Evolutionary conservation across 192 early-diverging fungal genomes (phyloP).

Genomic region (Phycomyces nitens): DNA sequence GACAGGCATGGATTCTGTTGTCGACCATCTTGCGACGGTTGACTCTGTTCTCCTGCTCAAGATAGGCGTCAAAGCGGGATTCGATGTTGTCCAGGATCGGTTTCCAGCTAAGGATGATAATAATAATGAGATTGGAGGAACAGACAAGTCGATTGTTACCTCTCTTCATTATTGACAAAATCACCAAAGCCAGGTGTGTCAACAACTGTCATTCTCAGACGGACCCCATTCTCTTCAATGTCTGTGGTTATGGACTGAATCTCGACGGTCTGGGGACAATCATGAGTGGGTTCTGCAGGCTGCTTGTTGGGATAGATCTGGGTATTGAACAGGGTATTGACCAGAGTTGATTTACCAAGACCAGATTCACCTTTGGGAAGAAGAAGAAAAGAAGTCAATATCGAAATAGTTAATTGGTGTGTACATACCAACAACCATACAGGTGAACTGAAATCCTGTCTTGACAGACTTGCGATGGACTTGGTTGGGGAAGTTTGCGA

Average conservation of each 20-base stretch:
- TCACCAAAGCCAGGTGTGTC: constrained; percentile 99
- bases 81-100: constrained; percentile 95
- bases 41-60: constrained; percentile 91
- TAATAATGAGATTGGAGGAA: too few relatives aligned
- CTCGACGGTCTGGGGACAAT: constrained; percentile 71
- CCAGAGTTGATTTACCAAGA: constrained; percentile 94
- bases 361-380: constrained; percentile 65
- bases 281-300: constrained; percentile 59
- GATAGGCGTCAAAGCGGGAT: constrained; percentile 88
- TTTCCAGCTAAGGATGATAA: constrained; percentile 95
- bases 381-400: neutral
- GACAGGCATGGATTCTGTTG: constrained; percentile 89
- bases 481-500: constrained; percentile 93
- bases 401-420: neutral
- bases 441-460: constrained; percentile 92
- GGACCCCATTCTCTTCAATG: constrained; percentile 95
- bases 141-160: too few relatives aligned
- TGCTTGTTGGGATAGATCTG: constrained; percentile 81
- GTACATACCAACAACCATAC: constrained; percentile 89
- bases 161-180: constrained; percentile 98
- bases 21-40: constrained; percentile 89
- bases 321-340: constrained; percentile 96
- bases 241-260: constrained; percentile 82
- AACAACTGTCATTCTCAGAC: constrained; percentile 89
- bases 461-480: constrained; percentile 94